Conservation (phyloP, 2,329 filamentous ascomycete genomes). For the Saccharata proteae region DNA sequence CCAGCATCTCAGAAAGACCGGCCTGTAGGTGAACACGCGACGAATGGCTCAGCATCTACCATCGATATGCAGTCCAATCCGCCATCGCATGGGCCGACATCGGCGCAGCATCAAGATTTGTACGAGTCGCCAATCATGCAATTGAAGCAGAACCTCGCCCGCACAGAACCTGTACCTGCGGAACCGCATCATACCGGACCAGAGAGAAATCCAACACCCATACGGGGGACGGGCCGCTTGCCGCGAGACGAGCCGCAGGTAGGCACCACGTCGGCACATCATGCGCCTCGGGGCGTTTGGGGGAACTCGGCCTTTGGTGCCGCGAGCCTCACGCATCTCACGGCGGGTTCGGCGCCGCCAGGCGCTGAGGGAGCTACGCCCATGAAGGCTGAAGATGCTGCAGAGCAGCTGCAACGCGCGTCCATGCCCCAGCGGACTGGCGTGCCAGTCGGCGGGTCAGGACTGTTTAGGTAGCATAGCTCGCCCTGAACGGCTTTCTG, state of each 20-base stretch:
- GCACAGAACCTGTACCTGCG: too few species aligned
- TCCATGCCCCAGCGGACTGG: conserved; percentile 5
- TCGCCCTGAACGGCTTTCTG: too few species aligned
- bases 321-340: too few species aligned
- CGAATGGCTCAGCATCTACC: conserved; percentile 27
- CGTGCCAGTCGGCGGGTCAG: conserved; percentile 2
- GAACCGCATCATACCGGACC: too few species aligned
- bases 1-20: conserved; percentile 23
- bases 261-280: too few species aligned
- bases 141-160: conserved; percentile 16
- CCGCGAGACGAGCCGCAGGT: background rate
- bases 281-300: conserved; percentile 2
- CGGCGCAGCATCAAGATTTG: conserved; percentile 14
- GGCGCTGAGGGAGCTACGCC: background rate
- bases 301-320: conserved; percentile 4
- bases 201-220: conserved; percentile 2
- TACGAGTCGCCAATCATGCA: conserved; percentile 26
- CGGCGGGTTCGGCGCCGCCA: too few species aligned
- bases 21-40: conserved; percentile 21
- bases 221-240: background rate
- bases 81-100: conserved; percentile 15
- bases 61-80: conserved; percentile 28
- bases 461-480: too few species aligned
- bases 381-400: conserved; percentile 7
- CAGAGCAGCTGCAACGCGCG: conserved; percentile 6